phyloP scores from a whole-genome alignment of 768 basidiomycete species.

The Cystobasidium onofrii region DNA sequence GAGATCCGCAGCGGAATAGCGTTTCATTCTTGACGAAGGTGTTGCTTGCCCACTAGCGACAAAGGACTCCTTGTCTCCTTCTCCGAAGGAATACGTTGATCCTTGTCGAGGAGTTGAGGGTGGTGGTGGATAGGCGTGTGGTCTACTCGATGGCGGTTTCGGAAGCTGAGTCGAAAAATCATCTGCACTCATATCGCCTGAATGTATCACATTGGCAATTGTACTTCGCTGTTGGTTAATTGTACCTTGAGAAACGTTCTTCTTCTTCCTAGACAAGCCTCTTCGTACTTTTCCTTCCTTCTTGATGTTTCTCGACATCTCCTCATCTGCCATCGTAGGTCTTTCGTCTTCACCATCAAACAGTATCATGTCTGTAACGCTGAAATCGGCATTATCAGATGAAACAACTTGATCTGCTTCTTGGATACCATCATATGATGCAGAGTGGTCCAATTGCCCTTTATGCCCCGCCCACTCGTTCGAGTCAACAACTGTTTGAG shows the following conservation, averaged over 20 bases:
- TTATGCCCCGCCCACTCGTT: not conserved
- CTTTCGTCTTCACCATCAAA: conserved; percentile 68
- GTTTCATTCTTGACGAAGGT: conserved; percentile 7
- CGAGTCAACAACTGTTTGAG: conserved; percentile 19
- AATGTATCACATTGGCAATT: not conserved
- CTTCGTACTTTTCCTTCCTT: conserved; percentile 60
- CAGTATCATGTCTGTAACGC: conserved; percentile 61
- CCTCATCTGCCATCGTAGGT: conserved; percentile 54
- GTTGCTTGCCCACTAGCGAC: not conserved
- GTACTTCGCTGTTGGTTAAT: not conserved
- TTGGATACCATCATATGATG: conserved; percentile 3
- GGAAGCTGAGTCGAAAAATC: not conserved
- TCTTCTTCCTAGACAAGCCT: conserved; percentile 48
- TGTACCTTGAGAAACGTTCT: not conserved
- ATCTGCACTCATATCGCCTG: conserved; percentile 13
- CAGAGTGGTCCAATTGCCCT: not conserved
- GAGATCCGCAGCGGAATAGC: conserved; percentile 12
- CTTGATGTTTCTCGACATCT: conserved; percentile 53
- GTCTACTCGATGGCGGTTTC: not conserved
- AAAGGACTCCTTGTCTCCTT: not conserved
- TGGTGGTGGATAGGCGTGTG: not conserved
- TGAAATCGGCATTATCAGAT: conserved; percentile 34
- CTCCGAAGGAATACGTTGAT: not conserved
- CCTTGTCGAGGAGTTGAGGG: not conserved
- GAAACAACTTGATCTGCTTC: conserved; percentile 5